Percentiles rank a stretch among this genome's conserved stretches.
phyloP scores from a whole-genome alignment of 2,329 filamentous ascomycete genomes.

The Calonectria fujianensis region DNA sequence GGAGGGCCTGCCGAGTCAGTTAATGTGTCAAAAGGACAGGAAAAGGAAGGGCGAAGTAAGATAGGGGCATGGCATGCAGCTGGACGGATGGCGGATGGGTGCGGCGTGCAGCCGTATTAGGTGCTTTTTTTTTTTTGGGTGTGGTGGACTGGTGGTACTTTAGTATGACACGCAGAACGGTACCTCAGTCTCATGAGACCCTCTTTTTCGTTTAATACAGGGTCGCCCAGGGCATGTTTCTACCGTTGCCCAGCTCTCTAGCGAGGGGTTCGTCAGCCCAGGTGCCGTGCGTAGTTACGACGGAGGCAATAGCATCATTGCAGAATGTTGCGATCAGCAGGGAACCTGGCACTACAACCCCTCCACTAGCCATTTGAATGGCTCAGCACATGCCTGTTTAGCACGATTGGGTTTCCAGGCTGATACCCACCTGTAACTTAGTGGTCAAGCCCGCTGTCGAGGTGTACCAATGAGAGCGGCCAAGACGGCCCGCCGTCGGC shows the following conservation, averaged over 20 bases:
- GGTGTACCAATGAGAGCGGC: slow-evolving; percentile 18
- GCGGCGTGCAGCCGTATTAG: slow-evolving; percentile 34
- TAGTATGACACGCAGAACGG: slow-evolving; percentile 6
- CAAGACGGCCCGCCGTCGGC: neutral
- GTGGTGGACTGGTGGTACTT: slow-evolving; percentile 26
- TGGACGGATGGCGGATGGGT: slow-evolving; percentile 22
- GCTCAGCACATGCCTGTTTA: slow-evolving; percentile 14
- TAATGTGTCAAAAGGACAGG: neutral
- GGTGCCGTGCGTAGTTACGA: slow-evolving; percentile 23
- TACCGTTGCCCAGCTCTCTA: slow-evolving; percentile 17
- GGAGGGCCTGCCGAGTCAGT: neutral
- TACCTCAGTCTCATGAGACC: slow-evolving; percentile 1
- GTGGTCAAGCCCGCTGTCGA: slow-evolving; percentile 23
- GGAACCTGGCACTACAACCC: neutral
- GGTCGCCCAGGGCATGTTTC: slow-evolving; percentile 10
- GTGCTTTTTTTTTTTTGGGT: slow-evolving; percentile 24
- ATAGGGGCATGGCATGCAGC: slow-evolving; percentile 29
- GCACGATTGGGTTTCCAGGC: slow-evolving; percentile 26
- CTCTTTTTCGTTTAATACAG: slow-evolving; percentile 11
- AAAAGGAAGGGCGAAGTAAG: slow-evolving; percentile 20
- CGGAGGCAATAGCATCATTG: slow-evolving; percentile 8
- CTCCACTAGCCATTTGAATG: slow-evolving; percentile 24
- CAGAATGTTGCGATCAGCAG: slow-evolving; percentile 6
- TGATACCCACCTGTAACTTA: slow-evolving; percentile 42
- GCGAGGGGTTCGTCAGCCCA: slow-evolving; percentile 15